Conservation (phyloP, 2,329 filamentous ascomycete species). For the Blastomyces emzantsi region DNA sequence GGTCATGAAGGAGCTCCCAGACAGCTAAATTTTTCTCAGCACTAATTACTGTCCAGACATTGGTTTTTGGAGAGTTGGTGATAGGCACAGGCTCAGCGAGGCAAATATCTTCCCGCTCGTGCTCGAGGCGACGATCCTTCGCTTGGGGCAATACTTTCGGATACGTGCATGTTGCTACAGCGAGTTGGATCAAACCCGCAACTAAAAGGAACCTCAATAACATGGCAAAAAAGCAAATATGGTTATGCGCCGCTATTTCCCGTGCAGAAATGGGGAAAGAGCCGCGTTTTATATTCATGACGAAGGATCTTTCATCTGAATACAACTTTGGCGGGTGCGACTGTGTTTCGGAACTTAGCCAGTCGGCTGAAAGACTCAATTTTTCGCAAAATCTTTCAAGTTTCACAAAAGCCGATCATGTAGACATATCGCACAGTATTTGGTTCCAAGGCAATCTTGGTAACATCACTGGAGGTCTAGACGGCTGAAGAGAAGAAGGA, state of each 20-base stretch:
- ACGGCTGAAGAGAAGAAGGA: background rate
- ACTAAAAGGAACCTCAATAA: background rate
- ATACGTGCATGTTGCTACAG: background rate
- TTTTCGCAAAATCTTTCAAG: background rate
- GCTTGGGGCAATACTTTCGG: too few relatives aligned
- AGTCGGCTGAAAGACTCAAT: background rate
- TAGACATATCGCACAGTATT: background rate
- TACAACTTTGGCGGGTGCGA: background rate
- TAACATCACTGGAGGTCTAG: background rate
- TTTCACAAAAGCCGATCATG: background rate
- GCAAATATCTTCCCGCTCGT: background rate
- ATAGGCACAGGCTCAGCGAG: background rate
- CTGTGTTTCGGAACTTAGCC: background rate
- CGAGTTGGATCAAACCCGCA: background rate
- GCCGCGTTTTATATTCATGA: background rate
- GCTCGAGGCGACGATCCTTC: background rate
- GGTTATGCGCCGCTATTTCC: background rate
- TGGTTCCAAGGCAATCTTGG: background rate
- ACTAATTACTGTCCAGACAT: constrained; percentile 38
- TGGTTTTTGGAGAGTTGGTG: constrained; percentile 30
- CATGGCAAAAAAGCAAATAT: background rate
- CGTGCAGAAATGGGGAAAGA: background rate
- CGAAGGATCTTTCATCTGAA: background rate
- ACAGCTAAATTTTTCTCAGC: constrained; percentile 37
- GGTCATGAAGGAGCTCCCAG: constrained; percentile 37